These are phyloP conservation scores for Chlorociboria aeruginascens DNA, from an alignment of 495 filamentous ascomycete species.

Conservation along the genomic window DNA sequence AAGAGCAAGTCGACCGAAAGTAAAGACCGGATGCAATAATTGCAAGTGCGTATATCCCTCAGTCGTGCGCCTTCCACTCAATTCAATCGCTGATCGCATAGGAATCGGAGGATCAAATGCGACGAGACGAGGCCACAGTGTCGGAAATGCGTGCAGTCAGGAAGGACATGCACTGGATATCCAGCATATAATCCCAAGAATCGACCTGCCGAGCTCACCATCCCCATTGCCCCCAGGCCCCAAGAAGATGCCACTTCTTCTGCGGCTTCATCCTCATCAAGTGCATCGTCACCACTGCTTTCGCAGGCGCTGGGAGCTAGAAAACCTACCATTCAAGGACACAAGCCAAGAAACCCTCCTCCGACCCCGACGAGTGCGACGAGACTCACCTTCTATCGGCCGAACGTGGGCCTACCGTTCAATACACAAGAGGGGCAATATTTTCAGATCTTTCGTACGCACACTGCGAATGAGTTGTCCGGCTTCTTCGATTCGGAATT, in stretches of 20 bases:
- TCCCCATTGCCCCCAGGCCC: conserved; percentile 15
- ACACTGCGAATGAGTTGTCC: conserved; percentile 44
- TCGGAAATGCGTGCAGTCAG: conserved; percentile 40
- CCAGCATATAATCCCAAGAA: conserved; percentile 26
- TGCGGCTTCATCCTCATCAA: neutral
- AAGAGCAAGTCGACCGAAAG: conserved; percentile 18
- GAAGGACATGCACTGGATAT: conserved; percentile 37
- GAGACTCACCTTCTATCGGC: conserved; percentile 4
- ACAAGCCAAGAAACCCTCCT: conserved; percentile 19
- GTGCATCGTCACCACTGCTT: neutral
- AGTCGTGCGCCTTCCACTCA: neutral
- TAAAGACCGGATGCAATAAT: conserved; percentile 39
- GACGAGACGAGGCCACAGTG: conserved; percentile 51
- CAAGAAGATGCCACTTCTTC: neutral
- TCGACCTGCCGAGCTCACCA: conserved; percentile 6
- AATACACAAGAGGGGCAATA: conserved; percentile 36
- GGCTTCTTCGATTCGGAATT: conserved; percentile 52
- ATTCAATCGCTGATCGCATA: conserved; percentile 20
- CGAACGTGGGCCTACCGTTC: conserved; percentile 6
- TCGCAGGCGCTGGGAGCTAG: neutral
- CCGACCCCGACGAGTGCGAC: conserved; percentile 20
- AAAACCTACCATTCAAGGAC: neutral
- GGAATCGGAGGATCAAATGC: conserved; percentile 53
- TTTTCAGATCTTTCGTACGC: conserved; percentile 47
- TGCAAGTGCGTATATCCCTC: conserved; percentile 36